Evolutionary conservation across 1,284 basidiomycete genomes (phyloP), one percentile per base, ranked within the genome.

Genomic region (Exsudoporus floridanus): DNA sequence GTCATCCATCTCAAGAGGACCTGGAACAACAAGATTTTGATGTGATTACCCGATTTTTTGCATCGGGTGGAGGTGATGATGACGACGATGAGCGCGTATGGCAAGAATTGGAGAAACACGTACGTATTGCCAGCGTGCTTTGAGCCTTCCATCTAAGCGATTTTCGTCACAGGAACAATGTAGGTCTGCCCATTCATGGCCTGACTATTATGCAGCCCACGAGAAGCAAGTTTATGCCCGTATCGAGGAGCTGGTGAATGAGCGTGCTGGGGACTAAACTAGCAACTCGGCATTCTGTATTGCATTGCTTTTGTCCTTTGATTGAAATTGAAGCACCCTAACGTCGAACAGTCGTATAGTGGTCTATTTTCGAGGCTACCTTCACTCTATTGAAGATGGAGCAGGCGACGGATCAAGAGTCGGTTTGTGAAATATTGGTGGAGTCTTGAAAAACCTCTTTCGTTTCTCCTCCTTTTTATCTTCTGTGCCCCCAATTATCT

Each of bases 381-480:
- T 47, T 67, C 57, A 70, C 51, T 70, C 56, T 38, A 68, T 60
- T 49, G 53, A 49, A 38, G 61, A 52, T 38, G 51, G 28, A 27
- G 28, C 23, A 31, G 62, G 21, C 33, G 66, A 42, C 5, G 54
- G 37, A 35, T 64, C 47, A 67, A 65, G 58, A 70, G 62, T 35
- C 60, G 73, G 53, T 66, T 72, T 58, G 76, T 69, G 66, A 41
- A 64, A 64, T 63, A 69, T 65, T 30, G 63, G 63, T 21, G 54
- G 66, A 49, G 62, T 77, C 70, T 91, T 91, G 77, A 91, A 91
- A 73, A 91, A 91, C 28, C 73, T 78, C 71, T 74, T 81, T 61
- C 84, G 78, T 58, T 74, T 82, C 69, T 88, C 87, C 61, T 87
- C 85, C 57, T 72, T 70, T 35, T 70, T 65, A 54, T 76, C 73